Evolutionary conservation across 768 basidiomycete species (phyloP), one percentile per base, ranked within the genome.

Genomic region (Tulasnella sp.): DNA sequence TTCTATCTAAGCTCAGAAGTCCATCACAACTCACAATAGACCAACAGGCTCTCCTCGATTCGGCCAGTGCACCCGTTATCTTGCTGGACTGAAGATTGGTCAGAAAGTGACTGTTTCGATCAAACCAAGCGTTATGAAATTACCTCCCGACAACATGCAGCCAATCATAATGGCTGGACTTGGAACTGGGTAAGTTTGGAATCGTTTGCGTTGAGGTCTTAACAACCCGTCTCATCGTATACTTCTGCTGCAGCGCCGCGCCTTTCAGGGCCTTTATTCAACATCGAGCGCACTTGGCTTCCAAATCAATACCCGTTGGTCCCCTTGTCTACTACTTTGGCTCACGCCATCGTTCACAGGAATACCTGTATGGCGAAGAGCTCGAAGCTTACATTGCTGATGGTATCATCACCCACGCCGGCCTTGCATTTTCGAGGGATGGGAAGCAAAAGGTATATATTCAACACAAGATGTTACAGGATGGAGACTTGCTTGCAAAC

Each of bases 241-340:
- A 19, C 5, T 15, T 27, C 12, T 13, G 12, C 33, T 37, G 13
- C 39, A 62, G 64, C 50, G 95, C 91, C 7, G 95, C 95, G 9
- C 95, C 95, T 20, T 99, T 99, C 84, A 88, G 95, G 53, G 95
- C 95, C 5, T 99, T 98, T 76, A 78, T 96, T 55, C 95, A 99
- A 65, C 81, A 99, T 66, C 81, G 93, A 52, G 90, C 89, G 5
- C 78, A 73, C 75, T 81, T 91, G 51, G 72, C 75, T 27, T 66
- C 78, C 27, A 80, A 86, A 62, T 82, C 83, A 24, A 69, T 81
- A 57, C 72, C 83, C 45, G 78, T 95, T 53, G 95, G 95, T 0
- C 93, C 93, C 2, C 76, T 89, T 8, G 82, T 96, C 64, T 98
- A 99, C 72, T 99, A 99, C 73, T 99, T 99, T 64, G 95, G 95